These are phyloP conservation scores for Suillus plorans DNA, from an alignment of 768 basidiomycete species.

Conservation along the genomic window DNA sequence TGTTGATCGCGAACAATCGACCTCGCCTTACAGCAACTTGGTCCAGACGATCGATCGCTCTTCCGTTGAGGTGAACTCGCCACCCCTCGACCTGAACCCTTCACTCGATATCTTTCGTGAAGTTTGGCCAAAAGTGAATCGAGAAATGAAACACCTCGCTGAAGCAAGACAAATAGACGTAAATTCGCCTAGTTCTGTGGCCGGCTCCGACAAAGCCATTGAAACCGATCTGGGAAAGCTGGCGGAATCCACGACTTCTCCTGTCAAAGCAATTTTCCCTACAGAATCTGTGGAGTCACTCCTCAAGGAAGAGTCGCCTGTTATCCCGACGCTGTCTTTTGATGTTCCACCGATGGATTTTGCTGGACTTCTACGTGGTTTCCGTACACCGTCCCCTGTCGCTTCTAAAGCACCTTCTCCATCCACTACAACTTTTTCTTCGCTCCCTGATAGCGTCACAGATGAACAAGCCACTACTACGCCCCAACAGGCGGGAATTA, in stretches of 20 bases:
- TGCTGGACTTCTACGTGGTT: conserved; percentile 33
- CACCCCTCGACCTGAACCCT: conserved; percentile 12
- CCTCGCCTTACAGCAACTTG: neutral
- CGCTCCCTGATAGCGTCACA: neutral
- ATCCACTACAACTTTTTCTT: conserved; percentile 1
- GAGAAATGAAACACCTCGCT: conserved; percentile 37
- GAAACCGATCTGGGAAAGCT: conserved; percentile 1
- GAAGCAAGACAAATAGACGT: conserved; percentile 9
- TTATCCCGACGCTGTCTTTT: conserved; percentile 23
- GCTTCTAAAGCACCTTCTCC: neutral
- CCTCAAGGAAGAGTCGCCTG: conserved; percentile 26
- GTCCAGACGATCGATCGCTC: neutral
- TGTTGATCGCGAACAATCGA: neutral
- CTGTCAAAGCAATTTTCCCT: conserved; percentile 27
- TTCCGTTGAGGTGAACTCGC: conserved; percentile 17
- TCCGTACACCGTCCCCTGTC: conserved; percentile 18
- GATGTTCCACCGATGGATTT: conserved; percentile 21
- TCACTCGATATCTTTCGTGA: conserved; percentile 22
- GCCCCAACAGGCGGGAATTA: neutral
- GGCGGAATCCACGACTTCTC: conserved; percentile 20
- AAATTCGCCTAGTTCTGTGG: neutral
- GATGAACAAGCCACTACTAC: conserved; percentile 4
- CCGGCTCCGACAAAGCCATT: neutral
- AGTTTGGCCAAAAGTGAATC: conserved; percentile 36
- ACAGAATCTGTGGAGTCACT: conserved; percentile 23